phyloP scores from a whole-genome alignment of 306 rosid genomes.

The Acacia acuminata region DNA sequence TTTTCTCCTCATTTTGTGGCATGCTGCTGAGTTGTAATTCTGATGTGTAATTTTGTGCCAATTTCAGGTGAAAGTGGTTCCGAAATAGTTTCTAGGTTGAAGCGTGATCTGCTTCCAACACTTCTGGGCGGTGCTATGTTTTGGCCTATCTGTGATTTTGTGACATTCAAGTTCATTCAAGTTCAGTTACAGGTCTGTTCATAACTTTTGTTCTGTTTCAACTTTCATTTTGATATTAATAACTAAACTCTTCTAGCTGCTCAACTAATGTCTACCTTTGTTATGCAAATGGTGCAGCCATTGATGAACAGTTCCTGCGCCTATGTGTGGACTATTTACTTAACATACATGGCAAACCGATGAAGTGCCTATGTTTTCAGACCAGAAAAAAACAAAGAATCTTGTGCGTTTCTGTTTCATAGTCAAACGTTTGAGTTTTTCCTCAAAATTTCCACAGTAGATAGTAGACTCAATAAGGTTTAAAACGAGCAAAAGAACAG shows the following conservation, averaged over 20 bases:
- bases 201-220: constrained; percentile 18
- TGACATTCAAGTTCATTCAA: constrained; percentile 64
- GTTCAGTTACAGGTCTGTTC: constrained; percentile 67
- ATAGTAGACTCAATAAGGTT: too few relatives aligned
- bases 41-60: constrained; percentile 30
- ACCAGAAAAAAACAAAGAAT: too few relatives aligned
- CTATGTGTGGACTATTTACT: constrained; percentile 72
- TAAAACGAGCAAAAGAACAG: too few relatives aligned
- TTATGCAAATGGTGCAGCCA: constrained; percentile 57
- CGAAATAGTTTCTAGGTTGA: constrained; percentile 56
- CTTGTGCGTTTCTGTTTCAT: too few relatives aligned
- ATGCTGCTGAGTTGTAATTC: constrained; percentile 9
- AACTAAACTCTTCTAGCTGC: background rate
- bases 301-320: constrained; percentile 67
- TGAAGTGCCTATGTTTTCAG: constrained; percentile 8
- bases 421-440: too few relatives aligned
- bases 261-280: constrained; percentile 14
- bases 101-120: constrained; percentile 73
- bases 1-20: background rate
- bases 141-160: constrained; percentile 79
- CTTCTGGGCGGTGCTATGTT: constrained; percentile 51
- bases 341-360: constrained; percentile 84
- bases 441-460: too few relatives aligned
- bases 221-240: constrained; percentile 10
- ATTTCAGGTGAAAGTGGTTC: constrained; percentile 59